Percentiles rank a stretch among this genome's conserved stretches.
Conservation (phyloP, 106 monocot genomes). For the Posidonia australis region DNA sequence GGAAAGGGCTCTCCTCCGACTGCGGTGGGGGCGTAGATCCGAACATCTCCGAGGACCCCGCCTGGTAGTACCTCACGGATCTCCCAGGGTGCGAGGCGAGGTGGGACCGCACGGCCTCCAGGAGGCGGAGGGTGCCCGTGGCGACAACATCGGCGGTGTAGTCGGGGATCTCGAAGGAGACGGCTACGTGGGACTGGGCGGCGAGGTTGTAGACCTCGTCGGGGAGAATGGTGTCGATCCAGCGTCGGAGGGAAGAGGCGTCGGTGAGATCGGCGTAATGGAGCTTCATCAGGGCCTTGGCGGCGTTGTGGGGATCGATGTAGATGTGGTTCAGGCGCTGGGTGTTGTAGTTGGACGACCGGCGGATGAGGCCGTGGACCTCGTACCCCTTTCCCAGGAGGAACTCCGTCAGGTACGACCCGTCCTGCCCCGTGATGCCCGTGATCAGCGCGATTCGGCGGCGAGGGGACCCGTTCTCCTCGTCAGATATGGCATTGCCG, state of each 20-base stretch:
- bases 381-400: slow-evolving; percentile 77
- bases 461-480: neutral
- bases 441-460: slow-evolving; percentile 82
- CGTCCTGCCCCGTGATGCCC: slow-evolving; percentile 96
- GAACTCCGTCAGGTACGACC: slow-evolving; percentile 91
- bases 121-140: slow-evolving; percentile 87
- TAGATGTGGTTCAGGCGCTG: slow-evolving; percentile 88
- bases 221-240: slow-evolving; percentile 74
- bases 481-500: no score
- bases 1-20: slow-evolving; percentile 69
- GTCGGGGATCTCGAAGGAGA: slow-evolving; percentile 98
- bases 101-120: slow-evolving; percentile 79
- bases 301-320: slow-evolving; percentile 76
- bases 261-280: slow-evolving; percentile 98
- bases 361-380: slow-evolving; percentile 94
- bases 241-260: slow-evolving; percentile 88
- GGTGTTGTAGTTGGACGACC: slow-evolving; percentile 97
- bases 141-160: slow-evolving; percentile 95
- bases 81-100: slow-evolving; percentile 20
- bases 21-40: slow-evolving; percentile 94
- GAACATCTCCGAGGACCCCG: slow-evolving; percentile 98
- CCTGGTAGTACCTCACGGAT: slow-evolving; percentile 75
- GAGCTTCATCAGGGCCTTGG: slow-evolving; percentile 86
- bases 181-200: slow-evolving; percentile 96
- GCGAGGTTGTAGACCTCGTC: slow-evolving; percentile 99